phyloP scores from a whole-genome alignment of 257 asterid species.

The Eucommia ulmoides region DNA sequence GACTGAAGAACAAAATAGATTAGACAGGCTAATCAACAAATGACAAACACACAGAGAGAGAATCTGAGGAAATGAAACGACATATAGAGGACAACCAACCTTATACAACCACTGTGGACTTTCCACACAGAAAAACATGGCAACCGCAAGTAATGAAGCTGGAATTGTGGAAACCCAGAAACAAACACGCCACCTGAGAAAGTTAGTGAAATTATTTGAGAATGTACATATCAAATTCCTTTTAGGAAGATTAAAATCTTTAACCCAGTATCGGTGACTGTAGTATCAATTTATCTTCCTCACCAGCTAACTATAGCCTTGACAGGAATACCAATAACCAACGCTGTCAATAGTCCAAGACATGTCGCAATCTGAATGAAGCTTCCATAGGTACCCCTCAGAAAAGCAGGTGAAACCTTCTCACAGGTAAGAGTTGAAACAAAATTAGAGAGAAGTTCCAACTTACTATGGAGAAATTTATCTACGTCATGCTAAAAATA shows the following conservation, averaged over 20 bases:
- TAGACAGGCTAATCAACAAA: too few species aligned
- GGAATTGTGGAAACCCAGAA: constrained; percentile 80
- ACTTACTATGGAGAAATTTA: too few species aligned
- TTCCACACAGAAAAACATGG: constrained; percentile 81
- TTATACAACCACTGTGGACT: constrained; percentile 93
- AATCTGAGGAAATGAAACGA: background rate
- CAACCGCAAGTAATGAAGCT: constrained; percentile 54
- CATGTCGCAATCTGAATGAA: constrained; percentile 79
- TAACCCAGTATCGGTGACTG: background rate
- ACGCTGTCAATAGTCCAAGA: constrained; percentile 66
- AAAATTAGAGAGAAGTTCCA: constrained; percentile 8
- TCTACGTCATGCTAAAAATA: too few species aligned
- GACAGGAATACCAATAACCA: constrained; percentile 74
- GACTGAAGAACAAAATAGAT: too few species aligned
- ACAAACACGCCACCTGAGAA: constrained; percentile 86
- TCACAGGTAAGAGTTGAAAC: constrained; percentile 5
- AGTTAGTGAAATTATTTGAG: constrained; percentile 3
- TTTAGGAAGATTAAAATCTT: background rate
- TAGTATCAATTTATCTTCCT: constrained; percentile 9
- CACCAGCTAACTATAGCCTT: constrained; percentile 71
- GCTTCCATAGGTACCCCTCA: constrained; percentile 96
- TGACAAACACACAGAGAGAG: too few species aligned
- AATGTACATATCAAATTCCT: background rate
- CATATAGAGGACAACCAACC: constrained; percentile 25
- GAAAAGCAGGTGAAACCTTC: constrained; percentile 84